Percentiles rank a stretch among this genome's conserved stretches.
phyloP scores from a whole-genome alignment of 78 protist genomes.

The Dictyostelium intermedium region DNA sequence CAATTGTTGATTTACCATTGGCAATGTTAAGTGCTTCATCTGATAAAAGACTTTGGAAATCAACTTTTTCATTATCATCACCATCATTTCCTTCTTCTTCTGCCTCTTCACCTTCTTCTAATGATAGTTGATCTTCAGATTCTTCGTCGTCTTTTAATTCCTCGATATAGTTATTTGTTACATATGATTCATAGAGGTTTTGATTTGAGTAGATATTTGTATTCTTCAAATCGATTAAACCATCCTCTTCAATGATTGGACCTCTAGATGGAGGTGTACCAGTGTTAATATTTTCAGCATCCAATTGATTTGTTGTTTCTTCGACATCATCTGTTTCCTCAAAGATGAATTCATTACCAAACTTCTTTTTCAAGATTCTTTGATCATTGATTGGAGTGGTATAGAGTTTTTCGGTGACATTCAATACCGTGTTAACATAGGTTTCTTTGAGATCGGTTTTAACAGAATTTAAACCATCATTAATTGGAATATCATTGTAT shows the following conservation, averaged over 20 bases:
- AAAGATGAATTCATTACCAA: not conserved
- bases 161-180: not conserved
- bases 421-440: not conserved
- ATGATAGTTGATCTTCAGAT: not conserved
- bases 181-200: not conserved
- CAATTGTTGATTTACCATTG: not conserved
- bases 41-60: not conserved
- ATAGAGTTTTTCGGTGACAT: not conserved
- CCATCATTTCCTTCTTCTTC: not conserved
- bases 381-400: not conserved
- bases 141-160: not conserved
- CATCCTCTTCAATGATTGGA: constrained; percentile 2
- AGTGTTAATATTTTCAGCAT: not conserved
- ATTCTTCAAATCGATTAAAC: not conserved
- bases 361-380: not conserved
- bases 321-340: not conserved
- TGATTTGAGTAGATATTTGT: constrained; percentile 12
- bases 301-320: not conserved
- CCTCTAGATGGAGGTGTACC: not conserved
- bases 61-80: not conserved
- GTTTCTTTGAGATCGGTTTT: not conserved
- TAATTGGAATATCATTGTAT: not conserved
- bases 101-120: not conserved
- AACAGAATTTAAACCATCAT: not conserved
- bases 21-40: not conserved